Evolutionary conservation across 2,329 filamentous ascomycete genomes (phyloP), one percentile per base, ranked within the genome.

Genomic region (Ilyonectria sp.): DNA sequence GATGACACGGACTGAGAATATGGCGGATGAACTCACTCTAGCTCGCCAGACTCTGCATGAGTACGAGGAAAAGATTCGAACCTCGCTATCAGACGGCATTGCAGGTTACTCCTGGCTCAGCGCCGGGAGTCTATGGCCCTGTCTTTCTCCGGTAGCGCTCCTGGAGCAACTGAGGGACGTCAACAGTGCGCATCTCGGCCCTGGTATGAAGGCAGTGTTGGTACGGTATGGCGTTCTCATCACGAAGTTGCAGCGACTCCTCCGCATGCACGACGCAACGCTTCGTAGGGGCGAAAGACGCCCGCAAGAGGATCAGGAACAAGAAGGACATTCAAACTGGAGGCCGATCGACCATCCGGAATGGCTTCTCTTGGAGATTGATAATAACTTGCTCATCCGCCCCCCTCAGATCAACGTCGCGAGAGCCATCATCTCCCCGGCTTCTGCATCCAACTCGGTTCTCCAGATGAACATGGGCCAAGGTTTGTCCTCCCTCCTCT

Each of bases 391-490:
- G 0, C 79, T 90, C 8, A 89, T 93, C 55, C 85, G 91, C 0
- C 79, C 83, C 0, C 84, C 86, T 0, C 91, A 93, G 65, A 82
- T 91, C 0, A 83, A 89, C 2, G 90, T 93, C 6, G 90, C 91
- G 0, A 69, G 78, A 1, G 87, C 88, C 0, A 93, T 89, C 17
- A 89, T 90, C 1, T 78, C 77, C 0, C 90, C 91, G 0, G 46
- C 70, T 0, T 88, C 86, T 0, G 77, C 79, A 0, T 65, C 77
- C 0, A 92, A 91, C 63, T 89, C 89, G 0, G 87, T 92, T 0
- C 69, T 91, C 1, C 90, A 92, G 67, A 85, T 92, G 78, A 89
- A 91, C 66, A 92, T 92, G 90, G 90, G 90, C 0, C 84, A 90
- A 79, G 86, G 86, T 79, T 71, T 71, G 50, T 54, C 13, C 4